Evolutionary conservation across 805 yeast species (phyloP), one percentile per base, ranked within the genome.

Genomic region (Jamesozyma lodderae): DNA sequence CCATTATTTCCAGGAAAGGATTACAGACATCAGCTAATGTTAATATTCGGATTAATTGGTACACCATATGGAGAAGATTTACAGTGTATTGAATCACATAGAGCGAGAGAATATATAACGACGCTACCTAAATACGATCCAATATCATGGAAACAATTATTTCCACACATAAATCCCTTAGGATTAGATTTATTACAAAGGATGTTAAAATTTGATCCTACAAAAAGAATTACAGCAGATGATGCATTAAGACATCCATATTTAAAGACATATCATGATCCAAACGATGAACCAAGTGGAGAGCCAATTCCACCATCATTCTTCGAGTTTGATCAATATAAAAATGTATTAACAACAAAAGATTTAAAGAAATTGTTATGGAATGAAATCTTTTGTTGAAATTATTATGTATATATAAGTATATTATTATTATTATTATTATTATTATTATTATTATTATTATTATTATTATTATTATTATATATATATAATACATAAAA

Each of bases 1-100:
- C 96, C 97, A 9, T 63, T 90, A 31, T 90, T 90, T 60, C 95
- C 96, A 3, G 97, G 97, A 6, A 75, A 83, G 43, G 96, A 90
- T 63, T 92, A 90, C 60, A 90, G 87, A 55, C 83, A 86, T 59
- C 97, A 90, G 57, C 65, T 90, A 47, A 77, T 84, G 69, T 68
- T 85, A 44, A 87, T 90, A 36, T 77, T 90, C 62, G 83, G 84
- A 49, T 73, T 84, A 1, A 66, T 90, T 37, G 97, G 97, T 0
- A 82, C 96, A 0, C 97, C 97, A 10, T 69, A 74, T 36, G 77
- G 73, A 60, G 88, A 81, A 41, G 92, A 85, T 57, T 79, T 81
- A 57, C 69, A 72, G 49, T 73, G 79, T 36, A 81, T 84, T 44
- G 81, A 79, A 55, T 79, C 86, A 28, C 77, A 75, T 50, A 68